These are phyloP conservation scores for Oryza glaberrima DNA, from an alignment of 176 grass and related monocot genomes.

Conservation along the genomic window DNA sequence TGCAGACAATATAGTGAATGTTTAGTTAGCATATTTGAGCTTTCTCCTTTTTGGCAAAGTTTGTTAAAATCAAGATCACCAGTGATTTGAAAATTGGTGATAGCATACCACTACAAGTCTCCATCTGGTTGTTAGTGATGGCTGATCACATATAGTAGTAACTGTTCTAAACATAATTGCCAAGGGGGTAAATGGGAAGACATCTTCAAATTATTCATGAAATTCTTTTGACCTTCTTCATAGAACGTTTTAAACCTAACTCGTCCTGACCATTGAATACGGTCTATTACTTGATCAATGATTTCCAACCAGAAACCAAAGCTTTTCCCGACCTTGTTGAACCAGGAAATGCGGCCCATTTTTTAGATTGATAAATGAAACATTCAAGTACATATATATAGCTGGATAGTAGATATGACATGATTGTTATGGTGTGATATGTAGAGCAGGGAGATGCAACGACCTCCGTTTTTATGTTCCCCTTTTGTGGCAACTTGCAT, in stretches of 20 bases:
- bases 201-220: too few species aligned
- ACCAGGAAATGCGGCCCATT: slow-evolving; percentile 23
- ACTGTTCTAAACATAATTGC: neutral
- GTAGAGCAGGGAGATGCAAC: slow-evolving; percentile 15
- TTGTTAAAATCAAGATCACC: neutral
- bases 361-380: neutral
- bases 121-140: slow-evolving; percentile 3
- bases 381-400: slow-evolving; percentile 1
- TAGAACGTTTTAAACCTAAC: neutral
- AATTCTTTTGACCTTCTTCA: neutral
- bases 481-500: neutral
- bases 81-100: slow-evolving; percentile 15
- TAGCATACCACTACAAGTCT: slow-evolving; percentile 2
- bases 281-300: neutral
- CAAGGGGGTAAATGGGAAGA: neutral
- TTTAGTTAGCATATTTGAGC: neutral
- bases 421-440: neutral
- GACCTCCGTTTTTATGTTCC: slow-evolving; percentile 28
- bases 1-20: neutral
- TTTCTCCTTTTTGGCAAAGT: neutral
- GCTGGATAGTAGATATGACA: slow-evolving; percentile 26
- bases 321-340: neutral
- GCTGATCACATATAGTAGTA: neutral
- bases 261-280: neutral
- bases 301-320: neutral